Percentiles rank a stretch among this genome's conserved stretches.
phyloP scores from a whole-genome alignment of 371 early-diverging fungal species.

The Catenaria anguillulae region DNA sequence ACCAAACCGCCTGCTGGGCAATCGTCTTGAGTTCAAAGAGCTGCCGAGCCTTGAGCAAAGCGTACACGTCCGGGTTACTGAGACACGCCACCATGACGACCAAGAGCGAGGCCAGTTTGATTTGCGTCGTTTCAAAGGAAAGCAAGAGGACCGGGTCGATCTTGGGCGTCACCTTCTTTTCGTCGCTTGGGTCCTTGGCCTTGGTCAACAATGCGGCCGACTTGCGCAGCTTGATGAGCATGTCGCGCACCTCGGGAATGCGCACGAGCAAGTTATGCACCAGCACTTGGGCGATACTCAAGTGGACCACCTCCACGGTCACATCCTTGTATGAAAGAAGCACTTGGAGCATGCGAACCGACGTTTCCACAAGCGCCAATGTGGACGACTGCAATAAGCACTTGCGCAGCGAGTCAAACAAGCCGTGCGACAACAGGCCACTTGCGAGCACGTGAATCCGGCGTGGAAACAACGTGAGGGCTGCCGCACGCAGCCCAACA shows the following conservation, averaged over 20 bases:
- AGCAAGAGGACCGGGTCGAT: neutral
- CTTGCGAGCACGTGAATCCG: neutral
- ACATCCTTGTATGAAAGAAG: neutral
- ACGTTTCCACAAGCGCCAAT: neutral
- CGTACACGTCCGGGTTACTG: neutral
- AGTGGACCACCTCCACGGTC: neutral
- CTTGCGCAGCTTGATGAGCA: neutral
- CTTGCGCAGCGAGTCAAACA: conserved; percentile 3
- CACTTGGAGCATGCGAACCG: neutral
- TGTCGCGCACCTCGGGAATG: neutral
- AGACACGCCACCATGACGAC: neutral
- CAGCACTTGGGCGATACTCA: neutral
- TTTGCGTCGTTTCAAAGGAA: neutral
- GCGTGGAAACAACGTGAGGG: neutral
- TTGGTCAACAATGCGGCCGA: too few species aligned
- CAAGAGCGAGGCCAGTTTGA: neutral
- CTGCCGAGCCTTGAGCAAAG: neutral
- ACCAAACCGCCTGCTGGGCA: neutral
- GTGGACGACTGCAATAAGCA: neutral
- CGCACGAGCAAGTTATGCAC: neutral
- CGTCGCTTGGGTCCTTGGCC: too few species aligned
- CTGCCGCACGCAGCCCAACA: neutral
- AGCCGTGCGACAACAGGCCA: neutral
- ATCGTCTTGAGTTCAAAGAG: neutral
- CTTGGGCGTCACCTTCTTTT: too few species aligned